Conservation (phyloP, 371 early-diverging fungal species). For the Mucor irregularis region DNA sequence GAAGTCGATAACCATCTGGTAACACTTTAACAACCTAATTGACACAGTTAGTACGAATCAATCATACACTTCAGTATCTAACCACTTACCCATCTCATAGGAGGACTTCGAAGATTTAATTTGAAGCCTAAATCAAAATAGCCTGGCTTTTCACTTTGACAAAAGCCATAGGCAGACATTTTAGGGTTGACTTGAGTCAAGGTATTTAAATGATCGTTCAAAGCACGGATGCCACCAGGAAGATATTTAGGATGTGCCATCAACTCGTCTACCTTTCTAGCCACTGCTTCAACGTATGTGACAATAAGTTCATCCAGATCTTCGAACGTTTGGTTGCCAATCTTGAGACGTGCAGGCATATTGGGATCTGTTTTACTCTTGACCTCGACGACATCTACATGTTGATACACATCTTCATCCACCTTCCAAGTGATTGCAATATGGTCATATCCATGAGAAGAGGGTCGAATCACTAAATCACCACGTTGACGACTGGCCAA, state of each 20-base stretch:
- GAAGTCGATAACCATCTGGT: conserved; percentile 63
- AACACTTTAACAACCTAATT: conserved; percentile 58
- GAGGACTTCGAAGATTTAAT: conserved; percentile 35
- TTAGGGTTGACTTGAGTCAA: conserved; percentile 52
- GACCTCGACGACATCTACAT: conserved; percentile 84
- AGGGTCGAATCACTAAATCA: conserved; percentile 91
- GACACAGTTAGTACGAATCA: too few relatives aligned
- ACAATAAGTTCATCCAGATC: conserved; percentile 94
- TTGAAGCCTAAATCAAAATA: conserved; percentile 56
- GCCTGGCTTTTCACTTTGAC: conserved; percentile 51
- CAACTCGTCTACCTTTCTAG: conserved; percentile 66
- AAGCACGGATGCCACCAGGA: conserved; percentile 32
- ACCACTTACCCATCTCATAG: conserved; percentile 39
- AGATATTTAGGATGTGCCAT: conserved; percentile 67
- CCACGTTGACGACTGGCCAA: conserved; percentile 72
- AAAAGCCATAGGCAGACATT: conserved; percentile 60
- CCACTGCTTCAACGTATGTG: conserved; percentile 83
- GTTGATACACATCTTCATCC: conserved; percentile 81
- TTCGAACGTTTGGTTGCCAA: conserved; percentile 66
- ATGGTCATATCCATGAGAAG: conserved; percentile 83
- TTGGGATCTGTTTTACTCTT: conserved; percentile 66
- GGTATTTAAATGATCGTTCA: conserved; percentile 42
- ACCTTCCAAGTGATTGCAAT: conserved; percentile 95
- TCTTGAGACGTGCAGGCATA: conserved; percentile 58
- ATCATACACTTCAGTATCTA: not conserved